Evolutionary conservation across 179 eudicot species (phyloP), one percentile per base, ranked within the genome.

Genomic region (Silene coronaria): DNA sequence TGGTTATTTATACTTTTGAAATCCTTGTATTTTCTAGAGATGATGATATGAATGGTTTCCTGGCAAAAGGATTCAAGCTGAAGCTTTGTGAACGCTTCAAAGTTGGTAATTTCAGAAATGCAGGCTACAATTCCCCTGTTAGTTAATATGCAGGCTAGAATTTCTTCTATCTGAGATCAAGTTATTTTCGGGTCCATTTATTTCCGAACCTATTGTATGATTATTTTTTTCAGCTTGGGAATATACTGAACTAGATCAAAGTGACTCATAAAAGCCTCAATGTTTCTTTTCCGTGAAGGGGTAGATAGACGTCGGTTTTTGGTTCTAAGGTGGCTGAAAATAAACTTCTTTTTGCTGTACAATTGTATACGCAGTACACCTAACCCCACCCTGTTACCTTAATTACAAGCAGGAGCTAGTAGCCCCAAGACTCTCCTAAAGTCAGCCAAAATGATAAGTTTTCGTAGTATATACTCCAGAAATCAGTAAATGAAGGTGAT

Each of bases 41-140:
- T 24, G 59, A 45, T 45, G 59, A 68, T 68, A 42, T 70, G 60
- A 13, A 24, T 14, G 32, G 34, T 46, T 45, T 70, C 59, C 73
- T 45, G 10, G 8, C 57, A 13, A 70, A 70, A 46, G 73, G 73
- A 24, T 45, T 70, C 34, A 46, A 70, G 73, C 73, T 67, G 34
- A 70, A 45, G 73, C 73, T 45, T 24, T 70, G 30, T 46, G 9
- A 28, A 45, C 17, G 19, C 72, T 22, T 32, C 0, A 70, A 22
- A 23, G 34, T 13, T 14, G 34, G 19, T 23, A 46, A 45, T 36
- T 45, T 70, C 73, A 23, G 34, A 23, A 11, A 36, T 11, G 71
- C 71, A 38, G 71, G 71, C 13, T n/a, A 13, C 12, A 65, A 30
- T 14, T 65, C 69, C 16, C 16, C 45, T 38, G 12, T 38, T 38